Conservation (phyloP, 495 filamentous ascomycete genomes). For the Tetracladium marchalianum region DNA sequence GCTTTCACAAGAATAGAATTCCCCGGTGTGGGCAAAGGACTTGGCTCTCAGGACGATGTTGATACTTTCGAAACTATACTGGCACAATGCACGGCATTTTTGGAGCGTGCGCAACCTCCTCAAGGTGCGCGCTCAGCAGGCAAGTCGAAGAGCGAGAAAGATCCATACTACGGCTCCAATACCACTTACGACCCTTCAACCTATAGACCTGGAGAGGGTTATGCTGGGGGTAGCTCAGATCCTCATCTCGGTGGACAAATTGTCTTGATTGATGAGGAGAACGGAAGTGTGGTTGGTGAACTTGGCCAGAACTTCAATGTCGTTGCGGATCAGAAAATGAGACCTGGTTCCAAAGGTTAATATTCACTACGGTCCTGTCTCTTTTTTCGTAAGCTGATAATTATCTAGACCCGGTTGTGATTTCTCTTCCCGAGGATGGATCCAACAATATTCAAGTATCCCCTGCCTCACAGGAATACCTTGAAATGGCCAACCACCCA, state of each 20-base stretch:
- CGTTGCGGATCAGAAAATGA: constrained; percentile 60
- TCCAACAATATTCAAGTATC: constrained; percentile 60
- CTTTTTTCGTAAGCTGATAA: background rate
- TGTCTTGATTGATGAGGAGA: constrained; percentile 90
- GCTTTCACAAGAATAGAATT: constrained; percentile 90
- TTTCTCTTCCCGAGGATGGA: constrained; percentile 69
- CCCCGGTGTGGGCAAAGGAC: constrained; percentile 55
- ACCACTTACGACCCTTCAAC: constrained; percentile 70
- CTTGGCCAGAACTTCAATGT: constrained; percentile 73
- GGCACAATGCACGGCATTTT: constrained; percentile 89
- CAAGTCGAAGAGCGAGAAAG: constrained; percentile 28
- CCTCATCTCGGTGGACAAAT: constrained; percentile 55
- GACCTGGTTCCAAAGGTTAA: constrained; percentile 78
- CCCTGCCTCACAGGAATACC: constrained; percentile 70
- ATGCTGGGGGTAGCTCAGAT: constrained; percentile 45
- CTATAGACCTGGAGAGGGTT: constrained; percentile 71
- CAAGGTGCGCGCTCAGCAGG: constrained; percentile 20
- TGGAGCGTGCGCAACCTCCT: constrained; percentile 62
- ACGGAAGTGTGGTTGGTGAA: constrained; percentile 91
- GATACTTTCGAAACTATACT: constrained; percentile 96
- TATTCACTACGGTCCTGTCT: background rate
- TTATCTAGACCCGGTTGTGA: constrained; percentile 72
- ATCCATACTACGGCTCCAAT: constrained; percentile 21
- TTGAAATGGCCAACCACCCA: constrained; percentile 73
- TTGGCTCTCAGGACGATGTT: constrained; percentile 77